Evolutionary conservation across 176 grass and related monocot genomes (phyloP), one percentile per base, ranked within the genome.

Genomic region (Chrysopogon serrulatus): DNA sequence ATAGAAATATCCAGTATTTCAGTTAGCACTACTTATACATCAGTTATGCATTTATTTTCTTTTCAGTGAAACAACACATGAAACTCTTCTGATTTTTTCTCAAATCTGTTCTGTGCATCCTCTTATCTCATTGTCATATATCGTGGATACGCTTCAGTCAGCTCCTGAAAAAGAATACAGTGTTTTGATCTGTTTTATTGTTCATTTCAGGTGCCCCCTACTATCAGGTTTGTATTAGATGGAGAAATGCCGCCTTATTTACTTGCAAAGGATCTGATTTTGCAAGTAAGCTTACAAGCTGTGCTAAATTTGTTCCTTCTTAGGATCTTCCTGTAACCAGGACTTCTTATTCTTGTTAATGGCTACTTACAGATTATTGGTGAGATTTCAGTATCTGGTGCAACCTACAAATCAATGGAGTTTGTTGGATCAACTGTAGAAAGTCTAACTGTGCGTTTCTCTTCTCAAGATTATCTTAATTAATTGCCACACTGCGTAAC

Each of bases 201-300:
- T 81, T 83, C 21, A 74, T 87, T 95, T 71, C 75, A 95, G 95
- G 90, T 95, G 75, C 91, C 95, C 23, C 82, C 89, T 65, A 98
- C 92, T 73, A 93, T 95, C 73, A 90, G 79, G 34, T 98, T 98
- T 60, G 56, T 90, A 41, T 76, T 98, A 37, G 96, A 98, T 0
- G 96, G 92, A 88, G 91, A 95, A 93, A 98, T 98, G 92, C 91
- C 95, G 65, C 81, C 86, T 59, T 88, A 93, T 95, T 93, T 98
- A 85, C 91, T 93, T 57, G 91, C 91, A 4, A 98, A 98, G 85
- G 95, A 98, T 91, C 86, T 98, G 78, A 98, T 98, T 88, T 91
- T 95, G 82, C 95, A 98, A 85, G 95, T 98, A 89, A 90, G 90
- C 34, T 59, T 54, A 42, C 41, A 42, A 12, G 8, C 71, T 73